Conservation (phyloP, 148 eudicot genomes). For the Camellia sinensis region DNA sequence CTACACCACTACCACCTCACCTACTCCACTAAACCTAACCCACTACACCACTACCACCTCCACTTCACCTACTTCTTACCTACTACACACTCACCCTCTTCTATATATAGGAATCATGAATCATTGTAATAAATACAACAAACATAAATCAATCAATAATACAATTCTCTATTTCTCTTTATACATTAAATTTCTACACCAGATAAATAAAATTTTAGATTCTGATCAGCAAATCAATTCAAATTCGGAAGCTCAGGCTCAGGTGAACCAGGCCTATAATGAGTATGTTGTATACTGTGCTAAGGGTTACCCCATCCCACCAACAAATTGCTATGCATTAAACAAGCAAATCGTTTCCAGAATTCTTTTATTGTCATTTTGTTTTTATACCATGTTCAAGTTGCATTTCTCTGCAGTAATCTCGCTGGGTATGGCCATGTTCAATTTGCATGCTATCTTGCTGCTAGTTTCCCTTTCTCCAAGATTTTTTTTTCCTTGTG, state of each 20-base stretch:
- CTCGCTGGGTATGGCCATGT: not conserved
- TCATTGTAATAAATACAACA: no score
- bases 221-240: constrained; percentile 7
- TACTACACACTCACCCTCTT: no score
- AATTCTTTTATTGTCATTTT: not conserved
- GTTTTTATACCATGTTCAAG: not conserved
- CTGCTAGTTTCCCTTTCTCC: constrained; percentile 10
- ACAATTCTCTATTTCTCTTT: no score
- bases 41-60: no score
- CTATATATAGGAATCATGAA: no score
- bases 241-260: constrained; percentile 7
- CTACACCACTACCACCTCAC: no score
- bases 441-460: constrained; percentile 6
- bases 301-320: not conserved
- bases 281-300: not conserved
- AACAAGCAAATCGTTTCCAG: not conserved
- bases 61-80: no score
- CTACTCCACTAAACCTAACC: no score
- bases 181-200: no score
- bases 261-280: not conserved
- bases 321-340: not conserved
- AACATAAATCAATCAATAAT: no score
- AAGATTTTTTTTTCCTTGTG: not conserved
- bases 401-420: not conserved
- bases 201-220: not conserved